A percentile compares a stretch with the other conserved stretches of the same genome.
These are phyloP conservation scores for Esteya vermicola DNA, from an alignment of 2,329 filamentous ascomycete species.

Conservation along the genomic window DNA sequence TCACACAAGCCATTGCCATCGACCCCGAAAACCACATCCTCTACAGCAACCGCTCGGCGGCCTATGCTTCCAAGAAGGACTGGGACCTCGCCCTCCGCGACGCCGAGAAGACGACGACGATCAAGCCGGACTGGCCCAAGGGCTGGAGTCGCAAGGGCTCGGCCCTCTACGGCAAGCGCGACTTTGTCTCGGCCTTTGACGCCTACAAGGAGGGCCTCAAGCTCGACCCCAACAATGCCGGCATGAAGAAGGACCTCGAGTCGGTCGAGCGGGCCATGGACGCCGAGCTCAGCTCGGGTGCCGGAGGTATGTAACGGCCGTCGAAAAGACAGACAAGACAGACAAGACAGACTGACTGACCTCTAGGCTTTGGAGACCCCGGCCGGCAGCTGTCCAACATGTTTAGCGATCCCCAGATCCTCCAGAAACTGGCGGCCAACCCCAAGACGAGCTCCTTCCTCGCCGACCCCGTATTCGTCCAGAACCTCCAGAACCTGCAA, in stretches of 20 bases:
- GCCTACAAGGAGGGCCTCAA: constrained; percentile 93
- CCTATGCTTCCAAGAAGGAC: constrained; percentile 77
- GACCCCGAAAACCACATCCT: constrained; percentile 89
- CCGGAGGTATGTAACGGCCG: too few species aligned
- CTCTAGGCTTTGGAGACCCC: constrained; percentile 36
- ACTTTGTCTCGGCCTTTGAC: constrained; percentile 72
- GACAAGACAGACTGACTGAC: too few species aligned
- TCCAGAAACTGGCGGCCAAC: constrained; percentile 83
- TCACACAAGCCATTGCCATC: constrained; percentile 80
- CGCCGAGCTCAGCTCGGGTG: too few species aligned
- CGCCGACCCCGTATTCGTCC: constrained; percentile 76
- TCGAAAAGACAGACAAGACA: too few species aligned
- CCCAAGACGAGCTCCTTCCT: constrained; percentile 81
- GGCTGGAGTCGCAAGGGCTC: constrained; percentile 90
- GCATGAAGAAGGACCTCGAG: constrained; percentile 77
- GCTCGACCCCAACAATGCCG: constrained; percentile 79
- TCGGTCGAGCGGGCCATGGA: constrained; percentile 83
- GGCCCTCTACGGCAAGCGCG: constrained; percentile 74
- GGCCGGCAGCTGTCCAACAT: constrained; percentile 53
- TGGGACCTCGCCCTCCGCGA: constrained; percentile 76
- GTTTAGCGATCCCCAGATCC: constrained; percentile 84
- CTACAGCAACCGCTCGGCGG: constrained; percentile 89
- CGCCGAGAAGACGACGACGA: constrained; percentile 80
- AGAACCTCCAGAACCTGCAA: constrained; percentile 69
- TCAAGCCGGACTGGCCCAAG: constrained; percentile 98